Conservation (phyloP, 2,329 filamentous ascomycete species). For the Xenoacremonium recifei region DNA sequence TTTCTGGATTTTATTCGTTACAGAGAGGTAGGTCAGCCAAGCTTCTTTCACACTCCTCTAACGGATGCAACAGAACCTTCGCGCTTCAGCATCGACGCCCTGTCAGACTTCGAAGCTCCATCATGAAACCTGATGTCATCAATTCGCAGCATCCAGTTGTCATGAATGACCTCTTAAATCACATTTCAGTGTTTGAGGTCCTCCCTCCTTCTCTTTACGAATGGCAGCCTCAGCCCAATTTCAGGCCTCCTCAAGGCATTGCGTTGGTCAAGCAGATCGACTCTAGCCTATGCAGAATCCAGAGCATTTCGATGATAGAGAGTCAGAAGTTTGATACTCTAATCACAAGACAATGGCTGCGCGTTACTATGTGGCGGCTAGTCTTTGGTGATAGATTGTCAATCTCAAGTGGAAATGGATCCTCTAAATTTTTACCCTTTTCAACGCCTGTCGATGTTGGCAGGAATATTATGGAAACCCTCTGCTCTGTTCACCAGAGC, state of each 20-base stretch:
- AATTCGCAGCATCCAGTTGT: constrained; percentile 19
- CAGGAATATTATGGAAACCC: constrained; percentile 17
- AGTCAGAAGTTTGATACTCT: constrained; percentile 24
- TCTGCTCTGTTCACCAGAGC: constrained; percentile 13
- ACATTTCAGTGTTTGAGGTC: constrained; percentile 19
- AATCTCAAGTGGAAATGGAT: constrained; percentile 2
- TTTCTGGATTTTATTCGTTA: constrained; percentile 29
- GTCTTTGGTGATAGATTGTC: constrained; percentile 12
- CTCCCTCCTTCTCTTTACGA: constrained; percentile 19
- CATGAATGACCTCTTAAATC: constrained; percentile 24
- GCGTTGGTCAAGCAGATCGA: constrained; percentile 12
- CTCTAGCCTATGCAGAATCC: constrained; percentile 14
- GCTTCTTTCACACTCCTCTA: background rate
- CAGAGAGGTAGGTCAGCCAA: constrained; percentile 15
- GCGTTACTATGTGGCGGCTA: constrained; percentile 22
- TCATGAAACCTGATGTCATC: constrained; percentile 18
- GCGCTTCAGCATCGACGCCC: constrained; percentile 19
- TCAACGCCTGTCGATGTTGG: constrained; percentile 19
- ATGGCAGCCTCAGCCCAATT: constrained; percentile 13
- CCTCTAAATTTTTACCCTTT: constrained; percentile 9
- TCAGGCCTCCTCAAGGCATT: constrained; percentile 8
- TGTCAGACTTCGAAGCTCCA: constrained; percentile 18
- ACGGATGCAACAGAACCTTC: constrained; percentile 14
- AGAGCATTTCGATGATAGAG: constrained; percentile 17
- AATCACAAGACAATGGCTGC: constrained; percentile 23